Base-by-base conservation (phyloP, 768 basidiomycete species). In the Favolaschia claudopus region DNA sequence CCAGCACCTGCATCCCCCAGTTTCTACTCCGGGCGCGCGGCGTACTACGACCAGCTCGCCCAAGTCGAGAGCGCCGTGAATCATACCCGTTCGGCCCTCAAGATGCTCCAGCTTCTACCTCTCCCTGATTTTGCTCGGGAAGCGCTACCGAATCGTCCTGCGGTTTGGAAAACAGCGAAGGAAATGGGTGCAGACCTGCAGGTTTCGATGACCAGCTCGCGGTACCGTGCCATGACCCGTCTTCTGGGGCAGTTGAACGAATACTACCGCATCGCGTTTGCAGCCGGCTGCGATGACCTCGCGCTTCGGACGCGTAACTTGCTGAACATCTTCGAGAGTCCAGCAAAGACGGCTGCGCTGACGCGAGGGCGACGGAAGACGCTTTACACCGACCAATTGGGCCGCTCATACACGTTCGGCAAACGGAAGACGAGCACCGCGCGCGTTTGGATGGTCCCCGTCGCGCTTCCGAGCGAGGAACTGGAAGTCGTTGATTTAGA, bases 391-490 rank as follows among this genome's bases (percentile, higher is more conserved):
- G 96, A 98, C 72, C 77, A 82, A 40, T 82, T 83, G 54, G 93
- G 94, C n/a, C 81, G 96, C 56, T 88, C 89, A n/a, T 93, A 93
- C 69, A 92, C 92, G 0, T 69, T 91, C 45, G 96, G 96, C 34
- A 85, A 87, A 74, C 83, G 96, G 64, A 99, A 99, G 76, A 93
- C 93, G 58, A 93, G 92, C 66, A 79, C 89, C 1, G 95, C 96
- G 32, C 85, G 93, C 34, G 95, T 96, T 9, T 99, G 96, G 96
- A 90, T 96, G 79, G 91, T 97, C 59, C 85, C 89, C 31, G 83
- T 84, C 24, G 28, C 58, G 5, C 14, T 5, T 3, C 38, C 48
- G 28, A 10, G 8, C 4, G 31, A 51, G 31, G 55, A 60, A 20
- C 2, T 49, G 19, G 51, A 67, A 27, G 52, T 67, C 2, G 55